Evolutionary conservation across 768 basidiomycete genomes (phyloP).

Genomic region (Macrolepiota fuliginosa): DNA sequence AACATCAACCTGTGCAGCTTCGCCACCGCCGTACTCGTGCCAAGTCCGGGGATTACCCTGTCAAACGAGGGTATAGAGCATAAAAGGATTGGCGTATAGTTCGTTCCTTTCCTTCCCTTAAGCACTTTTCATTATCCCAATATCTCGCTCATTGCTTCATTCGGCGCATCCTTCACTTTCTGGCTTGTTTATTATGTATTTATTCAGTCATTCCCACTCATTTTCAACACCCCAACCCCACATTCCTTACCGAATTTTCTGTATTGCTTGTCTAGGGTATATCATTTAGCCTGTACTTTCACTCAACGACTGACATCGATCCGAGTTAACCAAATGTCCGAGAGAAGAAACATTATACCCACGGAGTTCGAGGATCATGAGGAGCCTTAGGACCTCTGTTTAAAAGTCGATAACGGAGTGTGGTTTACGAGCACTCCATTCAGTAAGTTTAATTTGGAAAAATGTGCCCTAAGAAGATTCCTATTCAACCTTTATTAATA

Average conservation of each 20-base stretch:
- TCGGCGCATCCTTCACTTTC: neutral
- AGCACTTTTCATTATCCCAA: neutral
- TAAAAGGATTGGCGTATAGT: neutral
- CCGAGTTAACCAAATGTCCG: neutral
- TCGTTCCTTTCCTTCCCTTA: neutral
- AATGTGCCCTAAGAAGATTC: too few species aligned
- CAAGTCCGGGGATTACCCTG: neutral
- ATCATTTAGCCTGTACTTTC: neutral
- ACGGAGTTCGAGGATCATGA: too few species aligned
- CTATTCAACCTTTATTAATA: too few species aligned
- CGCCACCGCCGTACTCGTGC: neutral
- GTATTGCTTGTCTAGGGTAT: neutral
- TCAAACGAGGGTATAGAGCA: neutral
- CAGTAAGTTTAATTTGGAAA: too few species aligned
- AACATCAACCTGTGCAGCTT: neutral
- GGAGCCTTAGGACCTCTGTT: too few species aligned
- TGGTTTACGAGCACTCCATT: too few species aligned
- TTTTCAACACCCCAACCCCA: neutral
- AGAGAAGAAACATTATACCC: too few species aligned
- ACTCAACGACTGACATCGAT: neutral
- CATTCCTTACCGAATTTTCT: neutral
- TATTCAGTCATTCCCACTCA: neutral
- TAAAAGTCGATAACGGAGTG: too few species aligned
- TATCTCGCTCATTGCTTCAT: neutral
- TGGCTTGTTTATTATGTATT: neutral